Evolutionary conservation across 345 rosid species (phyloP), one percentile per base, ranked within the genome.

Genomic region (Aegle marmelos): DNA sequence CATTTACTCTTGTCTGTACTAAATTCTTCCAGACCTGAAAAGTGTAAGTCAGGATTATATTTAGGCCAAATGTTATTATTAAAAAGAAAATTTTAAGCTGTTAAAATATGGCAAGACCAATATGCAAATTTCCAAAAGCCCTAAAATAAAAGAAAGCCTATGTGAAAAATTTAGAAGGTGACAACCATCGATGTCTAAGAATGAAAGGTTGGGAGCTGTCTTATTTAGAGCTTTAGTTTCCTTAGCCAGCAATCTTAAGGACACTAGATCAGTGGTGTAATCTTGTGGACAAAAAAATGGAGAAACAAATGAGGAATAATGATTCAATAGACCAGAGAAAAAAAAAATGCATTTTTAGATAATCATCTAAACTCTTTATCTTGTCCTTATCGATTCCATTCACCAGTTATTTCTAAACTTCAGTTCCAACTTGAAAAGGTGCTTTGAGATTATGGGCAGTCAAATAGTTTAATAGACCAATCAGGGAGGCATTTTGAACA

Each of bases 1-100:
- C 99, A 93, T 88, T 89, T 95, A 81, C 93, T 90, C 93, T 89
- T 96, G 83, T 92, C 97, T 21, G 95, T 77, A 75, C 88, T 83
- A 83, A 86, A 94, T 85, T 92, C 89, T 85, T 96, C 99, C 75
- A 94, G 89, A 85, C 97, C 97, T 95, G 90, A 79, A 79, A 74
- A 68, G 58, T 56, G n/a, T 60, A n/a, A 13, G 9, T 57, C 36
- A 68, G 17, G 62, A 61, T 37, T 34, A 76, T 56, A 39, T 14
- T 30, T 50, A 39, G 24, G 72, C 66, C 53, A 62, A 14, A 28
- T 68, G n/a, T 61, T 58, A 4, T 33, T 25, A n/a, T n/a, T n/a
- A n/a, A 22, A 64, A 33, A 33, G 24, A 9, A 31, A 31, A 33
- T 2, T 6, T 63, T 16, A 64, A 64, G 4, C 24, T 19, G 41